Evolutionary conservation across 257 asterid species (phyloP).

Genomic region (Nicotiana paniculata): DNA sequence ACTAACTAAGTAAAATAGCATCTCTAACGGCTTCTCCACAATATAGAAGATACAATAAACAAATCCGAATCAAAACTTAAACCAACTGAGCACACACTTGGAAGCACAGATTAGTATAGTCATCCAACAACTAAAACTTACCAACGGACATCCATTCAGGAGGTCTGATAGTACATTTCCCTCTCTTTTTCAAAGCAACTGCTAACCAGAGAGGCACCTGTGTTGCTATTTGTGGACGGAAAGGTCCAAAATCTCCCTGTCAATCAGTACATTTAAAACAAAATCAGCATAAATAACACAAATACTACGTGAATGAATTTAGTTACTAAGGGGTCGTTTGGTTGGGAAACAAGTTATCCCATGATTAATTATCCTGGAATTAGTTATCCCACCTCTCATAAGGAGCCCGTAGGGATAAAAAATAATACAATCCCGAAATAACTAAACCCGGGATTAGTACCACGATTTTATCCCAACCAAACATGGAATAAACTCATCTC

Average conservation of each 20-base stretch:
- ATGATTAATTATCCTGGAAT: too few relatives aligned
- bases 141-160: constrained; percentile 93
- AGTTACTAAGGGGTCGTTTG: background rate
- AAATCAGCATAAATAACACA: background rate
- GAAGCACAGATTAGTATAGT: background rate
- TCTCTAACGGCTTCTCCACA: background rate
- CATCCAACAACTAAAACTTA: constrained; percentile 19
- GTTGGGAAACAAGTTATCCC: too few relatives aligned
- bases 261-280: constrained; percentile 10
- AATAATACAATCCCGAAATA: too few relatives aligned
- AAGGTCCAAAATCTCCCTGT: constrained; percentile 93
- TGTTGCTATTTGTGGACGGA: constrained; percentile 61
- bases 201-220: constrained; percentile 94
- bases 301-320: background rate
- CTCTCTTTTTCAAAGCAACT: constrained; percentile 88
- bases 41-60: background rate
- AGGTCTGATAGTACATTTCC: constrained; percentile 79
- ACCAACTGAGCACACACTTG: background rate
- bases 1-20: background rate
- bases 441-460: too few relatives aligned
- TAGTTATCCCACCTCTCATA: too few relatives aligned
- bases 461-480: too few relatives aligned
- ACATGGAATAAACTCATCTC: too few relatives aligned
- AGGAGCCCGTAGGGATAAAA: too few relatives aligned
- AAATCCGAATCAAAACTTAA: background rate